A percentile compares a stretch with the other conserved stretches of the same genome.
These are phyloP conservation scores for Epichloe gansuensis DNA, from an alignment of 2,329 filamentous ascomycete species.

Conservation along the genomic window DNA sequence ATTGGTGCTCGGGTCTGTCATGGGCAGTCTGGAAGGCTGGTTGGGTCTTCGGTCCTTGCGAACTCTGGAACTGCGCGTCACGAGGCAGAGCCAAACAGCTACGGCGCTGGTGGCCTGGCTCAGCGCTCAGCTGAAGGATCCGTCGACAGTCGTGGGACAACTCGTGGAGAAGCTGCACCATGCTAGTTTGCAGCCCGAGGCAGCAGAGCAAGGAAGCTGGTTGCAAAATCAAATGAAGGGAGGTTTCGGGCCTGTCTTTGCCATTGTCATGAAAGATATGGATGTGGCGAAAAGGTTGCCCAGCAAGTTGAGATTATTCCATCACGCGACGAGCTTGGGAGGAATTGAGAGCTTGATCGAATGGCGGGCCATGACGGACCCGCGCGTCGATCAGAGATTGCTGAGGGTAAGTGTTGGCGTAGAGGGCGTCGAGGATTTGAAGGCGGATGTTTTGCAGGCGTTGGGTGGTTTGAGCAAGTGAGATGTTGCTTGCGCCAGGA, in stretches of 20 bases:
- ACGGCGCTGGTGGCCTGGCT: constrained; percentile 62
- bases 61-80: constrained; percentile 73
- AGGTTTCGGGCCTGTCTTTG: constrained; percentile 83
- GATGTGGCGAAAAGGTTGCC: constrained; percentile 56
- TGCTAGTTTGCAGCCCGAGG: constrained; percentile 63
- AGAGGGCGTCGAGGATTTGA: constrained; percentile 76
- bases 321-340: constrained; percentile 87
- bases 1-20: constrained; percentile 64
- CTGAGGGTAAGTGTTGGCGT: constrained; percentile 76
- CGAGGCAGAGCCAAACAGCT: constrained; percentile 61
- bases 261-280: constrained; percentile 50
- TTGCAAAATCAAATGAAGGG: constrained; percentile 77
- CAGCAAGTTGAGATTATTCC: constrained; percentile 68
- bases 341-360: constrained; percentile 94
- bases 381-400: constrained; percentile 54
- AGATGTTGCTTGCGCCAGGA: neutral
- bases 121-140: constrained; percentile 29
- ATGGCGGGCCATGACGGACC: constrained; percentile 86
- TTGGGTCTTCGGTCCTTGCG: constrained; percentile 74
- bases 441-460: constrained; percentile 56
- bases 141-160: constrained; percentile 30
- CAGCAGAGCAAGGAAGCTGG: constrained; percentile 51
- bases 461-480: constrained; percentile 40
- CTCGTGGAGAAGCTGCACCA: constrained; percentile 55
- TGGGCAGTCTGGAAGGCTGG: constrained; percentile 89